These are phyloP conservation scores for Fragaria ananassa DNA, from an alignment of 306 rosid species.

Conservation along the genomic window DNA sequence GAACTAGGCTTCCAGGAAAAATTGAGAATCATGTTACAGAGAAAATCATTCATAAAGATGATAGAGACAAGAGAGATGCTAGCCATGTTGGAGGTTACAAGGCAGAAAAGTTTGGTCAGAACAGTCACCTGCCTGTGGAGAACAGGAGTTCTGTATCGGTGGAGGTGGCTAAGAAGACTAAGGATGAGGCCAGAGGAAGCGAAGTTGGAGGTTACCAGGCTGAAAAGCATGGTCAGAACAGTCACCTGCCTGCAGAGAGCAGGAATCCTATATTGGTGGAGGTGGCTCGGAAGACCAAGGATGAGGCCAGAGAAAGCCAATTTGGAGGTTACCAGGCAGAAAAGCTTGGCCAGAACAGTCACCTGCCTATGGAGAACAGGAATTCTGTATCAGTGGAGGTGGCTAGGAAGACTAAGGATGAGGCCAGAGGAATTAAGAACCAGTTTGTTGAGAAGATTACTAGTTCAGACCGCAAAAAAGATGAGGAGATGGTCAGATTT, in stretches of 20 bases:
- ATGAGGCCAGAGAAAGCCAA: slow-evolving; percentile 21
- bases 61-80: slow-evolving; percentile 43
- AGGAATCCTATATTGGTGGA: slow-evolving; percentile 55
- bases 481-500: slow-evolving; percentile 56
- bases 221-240: slow-evolving; percentile 48
- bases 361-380: slow-evolving; percentile 8
- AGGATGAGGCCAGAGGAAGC: slow-evolving; percentile 47
- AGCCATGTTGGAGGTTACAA: slow-evolving; percentile 45
- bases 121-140: slow-evolving; percentile 46
- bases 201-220: slow-evolving; percentile 47
- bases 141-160: slow-evolving; percentile 50
- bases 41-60: slow-evolving; percentile 46
- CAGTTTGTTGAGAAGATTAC: slow-evolving; percentile 45
- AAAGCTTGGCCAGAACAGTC: too few species aligned
- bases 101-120: slow-evolving; percentile 55
- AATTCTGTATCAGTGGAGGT: slow-evolving; percentile 58
- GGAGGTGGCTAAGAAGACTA: slow-evolving; percentile 63
- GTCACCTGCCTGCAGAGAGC: slow-evolving; percentile 20
- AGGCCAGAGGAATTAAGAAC: slow-evolving; percentile 36
- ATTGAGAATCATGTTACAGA: slow-evolving; percentile 36
- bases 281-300: slow-evolving; percentile 62
- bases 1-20: slow-evolving; percentile 48
- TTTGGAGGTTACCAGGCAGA: too few species aligned
- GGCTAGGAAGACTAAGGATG: slow-evolving; percentile 61
- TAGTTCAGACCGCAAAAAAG: slow-evolving; percentile 41